Conservation (phyloP, 495 filamentous ascomycete species). For the Saxophila tyrrhenica region DNA sequence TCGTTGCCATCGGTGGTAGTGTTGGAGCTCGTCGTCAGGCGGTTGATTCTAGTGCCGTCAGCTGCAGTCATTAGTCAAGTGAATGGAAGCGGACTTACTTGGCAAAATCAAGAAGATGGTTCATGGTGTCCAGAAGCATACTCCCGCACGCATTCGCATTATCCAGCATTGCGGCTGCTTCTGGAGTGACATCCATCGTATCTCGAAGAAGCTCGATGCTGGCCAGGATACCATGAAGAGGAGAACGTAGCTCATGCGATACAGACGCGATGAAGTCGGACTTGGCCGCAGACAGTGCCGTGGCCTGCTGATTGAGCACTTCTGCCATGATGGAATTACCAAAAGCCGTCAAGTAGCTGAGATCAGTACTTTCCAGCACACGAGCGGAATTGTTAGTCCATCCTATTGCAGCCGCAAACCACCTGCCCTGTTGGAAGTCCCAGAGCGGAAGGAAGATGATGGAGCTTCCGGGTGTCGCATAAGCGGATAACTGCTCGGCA, state of each 20-base stretch:
- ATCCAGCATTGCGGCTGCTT: constrained; percentile 13
- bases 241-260: constrained; percentile 18
- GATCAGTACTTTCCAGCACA: constrained; percentile 2
- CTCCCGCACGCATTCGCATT: constrained; percentile 18
- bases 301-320: not conserved
- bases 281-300: constrained; percentile 8
- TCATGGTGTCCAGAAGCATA: constrained; percentile 25
- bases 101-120: constrained; percentile 22
- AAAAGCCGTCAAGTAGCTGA: constrained; percentile 19
- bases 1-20: too few species aligned
- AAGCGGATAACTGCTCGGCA: constrained; percentile 7
- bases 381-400: not conserved
- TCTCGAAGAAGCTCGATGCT: constrained; percentile 22
- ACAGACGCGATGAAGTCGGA: constrained; percentile 17
- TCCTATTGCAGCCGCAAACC: not conserved
- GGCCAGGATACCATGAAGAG: constrained; percentile 22
- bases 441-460: constrained; percentile 15
- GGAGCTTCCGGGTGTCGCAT: not conserved
- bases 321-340: constrained; percentile 6
- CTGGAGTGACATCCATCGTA: constrained; percentile 6
- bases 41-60: not conserved
- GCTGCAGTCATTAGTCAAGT: constrained; percentile 6
- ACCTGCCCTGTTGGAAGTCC: constrained; percentile 6
- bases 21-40: too few species aligned
- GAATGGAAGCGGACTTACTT: constrained; percentile 12